Percentiles rank a stretch among this genome's conserved stretches.
Conservation (phyloP, 2,329 filamentous ascomycete species). For the Teratosphaeria gauchensis region DNA sequence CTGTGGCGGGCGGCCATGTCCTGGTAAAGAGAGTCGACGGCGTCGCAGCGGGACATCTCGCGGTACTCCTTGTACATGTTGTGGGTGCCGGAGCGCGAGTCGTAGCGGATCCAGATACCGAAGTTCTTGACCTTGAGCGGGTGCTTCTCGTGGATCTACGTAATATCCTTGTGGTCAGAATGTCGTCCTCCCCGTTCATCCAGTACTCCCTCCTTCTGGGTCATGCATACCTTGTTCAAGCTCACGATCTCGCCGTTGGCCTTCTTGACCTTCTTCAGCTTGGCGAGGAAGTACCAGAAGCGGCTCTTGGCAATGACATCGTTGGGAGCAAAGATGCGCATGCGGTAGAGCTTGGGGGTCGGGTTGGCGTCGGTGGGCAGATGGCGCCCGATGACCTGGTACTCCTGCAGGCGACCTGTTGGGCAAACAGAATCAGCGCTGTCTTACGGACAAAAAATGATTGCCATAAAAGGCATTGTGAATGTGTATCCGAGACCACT, state of each 20-base stretch:
- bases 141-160: constrained; percentile 94
- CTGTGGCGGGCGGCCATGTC: constrained; percentile 99
- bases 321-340: constrained; percentile 99
- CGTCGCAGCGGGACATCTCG: constrained; percentile 92
- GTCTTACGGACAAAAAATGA: constrained; percentile 20
- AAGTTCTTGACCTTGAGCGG: constrained; percentile 99
- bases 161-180: neutral
- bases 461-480: neutral
- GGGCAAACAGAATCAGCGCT: constrained; percentile 27
- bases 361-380: constrained; percentile 96
- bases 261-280: constrained; percentile 99
- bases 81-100: constrained; percentile 98
- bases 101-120: constrained; percentile 99
- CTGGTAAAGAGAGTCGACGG: constrained; percentile 94
- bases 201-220: neutral
- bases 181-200: neutral
- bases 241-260: constrained; percentile 98
- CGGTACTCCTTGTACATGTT: constrained; percentile 99
- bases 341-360: constrained; percentile 97
- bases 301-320: constrained; percentile 97
- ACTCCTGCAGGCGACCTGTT: constrained; percentile 97
- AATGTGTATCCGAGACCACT: constrained; percentile 6
- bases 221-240: constrained; percentile 74
- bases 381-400: constrained; percentile 99
- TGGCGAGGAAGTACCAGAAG: constrained; percentile 99